Evolutionary conservation across 805 yeast genomes (phyloP).

Genomic region (Wickerhamiella australiensis): DNA sequence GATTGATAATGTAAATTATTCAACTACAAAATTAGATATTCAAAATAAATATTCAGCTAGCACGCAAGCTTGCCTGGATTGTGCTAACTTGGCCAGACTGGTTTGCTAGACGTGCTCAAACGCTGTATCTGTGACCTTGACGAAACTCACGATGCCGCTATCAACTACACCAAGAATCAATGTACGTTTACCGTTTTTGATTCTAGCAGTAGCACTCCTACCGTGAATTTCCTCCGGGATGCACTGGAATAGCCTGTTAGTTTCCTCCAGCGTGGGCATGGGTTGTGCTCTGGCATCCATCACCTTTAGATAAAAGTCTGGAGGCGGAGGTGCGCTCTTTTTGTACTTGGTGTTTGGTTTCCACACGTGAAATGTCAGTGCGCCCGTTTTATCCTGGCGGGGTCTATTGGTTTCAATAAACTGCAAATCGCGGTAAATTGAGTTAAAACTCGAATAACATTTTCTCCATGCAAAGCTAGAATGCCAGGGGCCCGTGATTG

Average conservation of each 20-base stretch:
- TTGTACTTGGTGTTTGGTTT: slow-evolving; percentile 60
- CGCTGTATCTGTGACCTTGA: slow-evolving; percentile 27
- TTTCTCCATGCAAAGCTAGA: slow-evolving; percentile 19
- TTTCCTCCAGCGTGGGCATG: slow-evolving; percentile 28
- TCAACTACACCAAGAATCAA: slow-evolving; percentile 61
- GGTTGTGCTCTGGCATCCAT: slow-evolving; percentile 32
- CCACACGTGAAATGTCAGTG: slow-evolving; percentile 61
- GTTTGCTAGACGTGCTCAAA: slow-evolving; percentile 1
- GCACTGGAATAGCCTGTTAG: slow-evolving; percentile 27
- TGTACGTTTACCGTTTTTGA: slow-evolving; percentile 43
- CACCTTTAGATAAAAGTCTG: slow-evolving; percentile 64
- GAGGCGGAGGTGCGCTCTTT: slow-evolving; percentile 51
- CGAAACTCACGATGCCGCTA: slow-evolving; percentile 60
- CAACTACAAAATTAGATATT: background rate
- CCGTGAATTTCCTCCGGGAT: slow-evolving; percentile 21
- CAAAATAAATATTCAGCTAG: background rate
- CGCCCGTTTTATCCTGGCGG: slow-evolving; percentile 10
- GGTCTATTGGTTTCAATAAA: slow-evolving; percentile 6
- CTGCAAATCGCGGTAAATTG: slow-evolving; percentile 17
- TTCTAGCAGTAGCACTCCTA: slow-evolving; percentile 29
- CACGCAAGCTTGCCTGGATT: too few relatives aligned
- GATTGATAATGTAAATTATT: background rate
- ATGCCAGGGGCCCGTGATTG: slow-evolving; percentile 1
- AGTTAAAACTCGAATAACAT: slow-evolving; percentile 15
- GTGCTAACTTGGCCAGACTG: background rate